These are phyloP conservation scores for Cutaneotrichosporon cyanovorans DNA, from an alignment of 1,284 basidiomycete species.

Conservation along the genomic window DNA sequence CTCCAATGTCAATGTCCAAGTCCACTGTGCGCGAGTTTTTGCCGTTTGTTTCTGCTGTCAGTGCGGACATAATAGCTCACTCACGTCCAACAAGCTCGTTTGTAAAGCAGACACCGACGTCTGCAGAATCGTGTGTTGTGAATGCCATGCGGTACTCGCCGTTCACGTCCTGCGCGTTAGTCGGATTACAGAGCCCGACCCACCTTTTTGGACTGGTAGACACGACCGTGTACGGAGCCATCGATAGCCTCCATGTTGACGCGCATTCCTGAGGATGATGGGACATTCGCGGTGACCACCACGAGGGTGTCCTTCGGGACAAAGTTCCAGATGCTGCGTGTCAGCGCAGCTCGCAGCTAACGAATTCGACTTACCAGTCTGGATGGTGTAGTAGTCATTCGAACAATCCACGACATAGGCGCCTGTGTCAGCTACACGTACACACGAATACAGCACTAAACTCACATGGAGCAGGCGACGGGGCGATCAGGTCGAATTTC, in stretches of 20 bases:
- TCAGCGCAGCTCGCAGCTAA: neutral
- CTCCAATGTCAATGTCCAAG: conserved; percentile 94
- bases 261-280: conserved; percentile 62
- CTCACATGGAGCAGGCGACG: conserved; percentile 7
- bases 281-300: conserved; percentile 88
- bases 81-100: conserved; percentile 66
- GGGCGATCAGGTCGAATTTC: conserved; percentile 62
- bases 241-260: conserved; percentile 93
- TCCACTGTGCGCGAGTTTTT: conserved; percentile 66
- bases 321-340: conserved; percentile 79
- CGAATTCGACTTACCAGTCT: conserved; percentile 35
- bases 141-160: conserved; percentile 89
- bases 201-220: conserved; percentile 78
- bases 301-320: conserved; percentile 79
- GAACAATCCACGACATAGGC: no score
- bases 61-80: conserved; percentile 34
- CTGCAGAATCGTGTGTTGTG: conserved; percentile 86
- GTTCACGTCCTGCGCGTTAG: conserved; percentile 55
- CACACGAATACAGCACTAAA: no score
- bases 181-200: neutral
- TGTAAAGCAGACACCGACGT: conserved; percentile 89
- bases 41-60: conserved; percentile 36
- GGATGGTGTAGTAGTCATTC: neutral
- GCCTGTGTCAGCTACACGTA: no score
- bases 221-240: conserved; percentile 74